These are phyloP conservation scores for Colletotrichum sublineola DNA, from an alignment of 2,329 filamentous ascomycete species.

Conservation along the genomic window DNA sequence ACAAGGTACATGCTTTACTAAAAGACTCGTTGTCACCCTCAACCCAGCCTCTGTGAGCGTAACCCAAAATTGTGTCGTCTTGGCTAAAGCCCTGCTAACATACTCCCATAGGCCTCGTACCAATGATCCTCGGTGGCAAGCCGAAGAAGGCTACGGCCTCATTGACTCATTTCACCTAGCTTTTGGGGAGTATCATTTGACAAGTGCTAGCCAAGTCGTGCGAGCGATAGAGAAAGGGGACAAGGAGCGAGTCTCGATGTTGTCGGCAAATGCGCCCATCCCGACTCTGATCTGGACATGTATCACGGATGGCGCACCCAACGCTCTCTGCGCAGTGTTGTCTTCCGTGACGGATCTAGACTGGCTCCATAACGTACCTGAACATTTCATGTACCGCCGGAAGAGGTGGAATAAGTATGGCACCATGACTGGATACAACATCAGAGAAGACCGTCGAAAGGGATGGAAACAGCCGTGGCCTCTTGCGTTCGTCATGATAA, in stretches of 20 bases:
- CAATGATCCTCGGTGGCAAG: background rate
- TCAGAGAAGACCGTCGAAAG: no score
- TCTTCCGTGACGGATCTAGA: background rate
- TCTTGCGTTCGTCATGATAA: background rate
- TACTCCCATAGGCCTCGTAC: background rate
- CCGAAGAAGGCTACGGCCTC: background rate
- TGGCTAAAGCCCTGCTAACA: background rate
- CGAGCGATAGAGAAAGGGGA: background rate
- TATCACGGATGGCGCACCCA: background rate
- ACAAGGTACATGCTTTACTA: background rate
- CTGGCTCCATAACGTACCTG: background rate
- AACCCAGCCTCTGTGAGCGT: background rate
- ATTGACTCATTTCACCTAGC: background rate
- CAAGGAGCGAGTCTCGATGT: background rate
- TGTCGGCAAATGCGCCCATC: background rate
- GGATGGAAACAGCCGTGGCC: background rate
- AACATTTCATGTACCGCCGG: background rate
- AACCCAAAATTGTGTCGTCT: background rate
- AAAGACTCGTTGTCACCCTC: background rate
- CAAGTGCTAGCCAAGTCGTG: background rate
- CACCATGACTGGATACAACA: no score
- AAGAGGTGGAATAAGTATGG: no score
- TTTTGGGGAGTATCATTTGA: background rate
- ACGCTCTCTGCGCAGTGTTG: background rate
- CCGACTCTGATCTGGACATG: background rate